Evolutionary conservation across 192 early-diverging fungal species (phyloP).

Genomic region (Bifiguratus adelaidae): DNA sequence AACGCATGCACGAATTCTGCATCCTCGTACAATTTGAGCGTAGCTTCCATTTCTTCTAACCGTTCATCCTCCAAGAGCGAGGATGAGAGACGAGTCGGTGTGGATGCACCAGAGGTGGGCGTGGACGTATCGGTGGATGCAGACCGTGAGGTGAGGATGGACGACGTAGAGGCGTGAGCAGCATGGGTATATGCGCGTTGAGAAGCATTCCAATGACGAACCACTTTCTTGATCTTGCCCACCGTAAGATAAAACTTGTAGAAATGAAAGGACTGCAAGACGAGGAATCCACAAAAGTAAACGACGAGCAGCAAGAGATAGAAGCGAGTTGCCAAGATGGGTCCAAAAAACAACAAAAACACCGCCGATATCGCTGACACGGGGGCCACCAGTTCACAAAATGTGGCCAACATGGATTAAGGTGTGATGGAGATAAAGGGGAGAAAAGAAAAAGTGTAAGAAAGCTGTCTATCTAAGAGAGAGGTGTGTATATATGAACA

Average conservation of each 20-base stretch:
- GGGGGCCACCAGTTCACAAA: slow-evolving; percentile 35
- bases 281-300: slow-evolving; percentile 30
- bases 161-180: slow-evolving; percentile 5
- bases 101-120: slow-evolving; percentile 2
- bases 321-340: slow-evolving; percentile 22
- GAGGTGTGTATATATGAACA: no score
- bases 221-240: slow-evolving; percentile 21
- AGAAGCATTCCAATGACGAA: slow-evolving; percentile 20
- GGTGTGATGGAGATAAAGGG: slow-evolving; percentile 13
- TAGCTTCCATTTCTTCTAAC: slow-evolving; percentile 19
- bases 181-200: slow-evolving; percentile 4
- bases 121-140: slow-evolving; percentile 2
- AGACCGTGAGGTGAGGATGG: not conserved
- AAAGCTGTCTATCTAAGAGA: no score
- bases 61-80: slow-evolving; percentile 1
- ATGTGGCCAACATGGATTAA: no score
- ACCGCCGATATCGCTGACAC: slow-evolving; percentile 25
- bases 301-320: slow-evolving; percentile 30
- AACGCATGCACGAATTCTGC: slow-evolving; percentile 46
- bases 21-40: slow-evolving; percentile 17
- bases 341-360: slow-evolving; percentile 24
- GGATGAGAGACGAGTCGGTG: slow-evolving; percentile 8
- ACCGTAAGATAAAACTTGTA: slow-evolving; percentile 35
- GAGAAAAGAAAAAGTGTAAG: no score
- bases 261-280: slow-evolving; percentile 28